Evolutionary conservation across 768 basidiomycete genomes (phyloP).

Genomic region (Pluteus cervinus): DNA sequence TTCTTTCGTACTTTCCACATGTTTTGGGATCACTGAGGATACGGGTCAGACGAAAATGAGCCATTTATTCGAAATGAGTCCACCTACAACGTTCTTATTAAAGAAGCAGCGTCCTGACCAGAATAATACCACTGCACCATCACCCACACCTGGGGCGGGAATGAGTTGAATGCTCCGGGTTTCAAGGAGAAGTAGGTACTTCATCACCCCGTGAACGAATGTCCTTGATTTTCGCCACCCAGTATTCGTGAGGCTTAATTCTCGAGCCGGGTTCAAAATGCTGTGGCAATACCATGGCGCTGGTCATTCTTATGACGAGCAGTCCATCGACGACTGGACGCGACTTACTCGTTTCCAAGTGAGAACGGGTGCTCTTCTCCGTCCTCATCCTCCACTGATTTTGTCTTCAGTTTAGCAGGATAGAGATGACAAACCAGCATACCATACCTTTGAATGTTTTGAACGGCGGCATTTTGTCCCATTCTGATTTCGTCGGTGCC

Average conservation of each 20-base stretch:
- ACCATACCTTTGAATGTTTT: too few relatives aligned
- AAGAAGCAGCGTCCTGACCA: constrained; percentile 34
- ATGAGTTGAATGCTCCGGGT: too few relatives aligned
- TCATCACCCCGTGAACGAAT: constrained; percentile 29
- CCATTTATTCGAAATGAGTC: too few relatives aligned
- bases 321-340: neutral
- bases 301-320: constrained; percentile 11
- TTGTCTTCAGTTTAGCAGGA: too few relatives aligned
- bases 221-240: constrained; percentile 45
- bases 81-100: constrained; percentile 46
- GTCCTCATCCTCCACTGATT: constrained; percentile 24
- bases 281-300: constrained; percentile 39
- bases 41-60: neutral
- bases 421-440: too few relatives aligned
- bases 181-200: constrained; percentile 15
- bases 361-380: constrained; percentile 23
- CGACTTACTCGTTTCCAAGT: constrained; percentile 28
- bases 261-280: constrained; percentile 15
- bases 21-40: constrained; percentile 27
- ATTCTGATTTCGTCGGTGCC: too few relatives aligned
- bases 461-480: too few relatives aligned
- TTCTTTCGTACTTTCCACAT: constrained; percentile 42
- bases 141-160: constrained; percentile 56
- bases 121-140: constrained; percentile 53
- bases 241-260: constrained; percentile 33